phyloP scores from a whole-genome alignment of 139 green algal genomes.

The Penium margaritaceum region DNA sequence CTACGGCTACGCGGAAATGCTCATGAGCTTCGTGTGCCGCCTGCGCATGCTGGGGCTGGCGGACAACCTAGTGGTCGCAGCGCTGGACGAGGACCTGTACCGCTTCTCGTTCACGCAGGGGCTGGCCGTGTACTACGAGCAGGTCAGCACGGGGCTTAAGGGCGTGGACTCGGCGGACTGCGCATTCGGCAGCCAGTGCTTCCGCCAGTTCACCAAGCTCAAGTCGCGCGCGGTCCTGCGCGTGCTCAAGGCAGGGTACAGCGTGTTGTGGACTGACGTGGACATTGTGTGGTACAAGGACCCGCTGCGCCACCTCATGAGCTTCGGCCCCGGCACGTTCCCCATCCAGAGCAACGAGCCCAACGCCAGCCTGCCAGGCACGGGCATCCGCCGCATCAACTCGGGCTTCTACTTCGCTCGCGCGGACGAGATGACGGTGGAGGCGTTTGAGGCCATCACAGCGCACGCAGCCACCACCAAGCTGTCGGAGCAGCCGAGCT shows the following conservation, averaged over 20 bases:
- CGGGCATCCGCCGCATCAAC: conserved; percentile 27
- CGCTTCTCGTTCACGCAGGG: conserved; percentile 8
- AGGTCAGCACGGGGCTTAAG: neutral
- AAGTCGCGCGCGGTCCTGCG: conserved; percentile 10
- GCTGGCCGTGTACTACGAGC: conserved; percentile 10
- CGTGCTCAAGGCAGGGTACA: conserved; percentile 26
- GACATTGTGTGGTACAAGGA: conserved; percentile 23
- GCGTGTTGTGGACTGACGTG: conserved; percentile 13
- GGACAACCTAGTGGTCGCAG: conserved; percentile 25
- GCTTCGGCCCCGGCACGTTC: conserved; percentile 15
- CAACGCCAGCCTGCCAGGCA: conserved; percentile 6
- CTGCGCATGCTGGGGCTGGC: conserved; percentile 23
- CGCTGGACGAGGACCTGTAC: conserved; percentile 18
- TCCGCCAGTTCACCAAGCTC: conserved; percentile 28
- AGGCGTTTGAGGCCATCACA: conserved; percentile 17
- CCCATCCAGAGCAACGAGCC: conserved; percentile 26
- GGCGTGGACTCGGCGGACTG: conserved; percentile 1
- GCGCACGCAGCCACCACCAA: conserved; percentile 20
- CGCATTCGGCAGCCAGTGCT: conserved; percentile 23
- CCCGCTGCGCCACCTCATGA: neutral
- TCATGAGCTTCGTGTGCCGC: conserved; percentile 38
- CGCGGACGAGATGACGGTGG: conserved; percentile 4
- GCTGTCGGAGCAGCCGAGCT: conserved; percentile 32
- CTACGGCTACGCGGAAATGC: conserved; percentile 32
- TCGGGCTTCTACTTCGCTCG: conserved; percentile 34